Conservation (phyloP, 495 filamentous ascomycete genomes). For the Aspergillus saccharolyticus region DNA sequence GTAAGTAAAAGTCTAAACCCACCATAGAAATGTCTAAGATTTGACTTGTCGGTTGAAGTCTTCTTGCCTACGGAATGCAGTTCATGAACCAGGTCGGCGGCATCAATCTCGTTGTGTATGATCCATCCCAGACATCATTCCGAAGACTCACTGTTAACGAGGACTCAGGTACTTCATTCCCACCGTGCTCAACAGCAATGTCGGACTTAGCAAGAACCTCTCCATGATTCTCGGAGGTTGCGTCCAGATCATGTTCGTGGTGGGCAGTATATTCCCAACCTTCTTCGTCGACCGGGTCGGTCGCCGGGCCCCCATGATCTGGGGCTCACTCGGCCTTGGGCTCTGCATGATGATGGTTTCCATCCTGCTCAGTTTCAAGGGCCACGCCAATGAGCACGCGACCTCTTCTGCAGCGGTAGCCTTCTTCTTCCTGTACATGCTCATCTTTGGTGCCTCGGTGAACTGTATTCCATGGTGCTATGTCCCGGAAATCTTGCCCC, state of each 20-base stretch:
- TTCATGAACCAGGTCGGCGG: constrained; percentile 48
- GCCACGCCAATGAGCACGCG: constrained; percentile 26
- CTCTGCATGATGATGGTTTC: constrained; percentile 51
- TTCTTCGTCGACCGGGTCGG: constrained; percentile 48
- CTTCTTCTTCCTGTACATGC: constrained; percentile 49
- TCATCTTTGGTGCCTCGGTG: constrained; percentile 43
- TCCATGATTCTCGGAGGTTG: constrained; percentile 47
- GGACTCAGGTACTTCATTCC: constrained; percentile 13
- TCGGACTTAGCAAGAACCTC: constrained; percentile 45
- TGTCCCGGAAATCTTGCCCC: constrained; percentile 42
- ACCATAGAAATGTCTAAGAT: neutral
- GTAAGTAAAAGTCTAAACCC: constrained; percentile 5
- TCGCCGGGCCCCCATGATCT: constrained; percentile 55
- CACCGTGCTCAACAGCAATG: constrained; percentile 41
- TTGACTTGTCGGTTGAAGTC: constrained; percentile 3
- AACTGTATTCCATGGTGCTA: constrained; percentile 48
- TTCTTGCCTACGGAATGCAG: constrained; percentile 49
- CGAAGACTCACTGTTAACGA: neutral
- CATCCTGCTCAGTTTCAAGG: constrained; percentile 38
- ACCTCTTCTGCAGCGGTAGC: constrained; percentile 33
- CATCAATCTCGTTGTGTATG: constrained; percentile 50
- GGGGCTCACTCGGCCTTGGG: constrained; percentile 44
- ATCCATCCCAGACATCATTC: neutral
- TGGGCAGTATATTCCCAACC: constrained; percentile 42
- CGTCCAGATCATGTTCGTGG: constrained; percentile 39